These are phyloP conservation scores for Acanthamoeba divionensis DNA, from an alignment of 208 protist genomes.

Conservation along the genomic window DNA sequence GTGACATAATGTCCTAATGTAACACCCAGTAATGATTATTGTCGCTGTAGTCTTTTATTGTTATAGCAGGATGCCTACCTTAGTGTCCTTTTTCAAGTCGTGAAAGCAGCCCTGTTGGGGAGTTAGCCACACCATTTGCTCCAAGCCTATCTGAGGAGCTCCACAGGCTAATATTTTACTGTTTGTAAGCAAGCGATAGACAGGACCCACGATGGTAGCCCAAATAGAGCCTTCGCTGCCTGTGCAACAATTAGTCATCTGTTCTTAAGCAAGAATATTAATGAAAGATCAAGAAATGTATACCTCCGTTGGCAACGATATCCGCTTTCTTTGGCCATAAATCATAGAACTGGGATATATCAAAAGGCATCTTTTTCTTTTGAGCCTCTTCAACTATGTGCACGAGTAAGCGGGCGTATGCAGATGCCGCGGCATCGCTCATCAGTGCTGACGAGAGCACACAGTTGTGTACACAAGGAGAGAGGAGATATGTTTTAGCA, in stretches of 20 bases:
- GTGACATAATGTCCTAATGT: background rate
- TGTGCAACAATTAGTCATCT: background rate
- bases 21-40: background rate
- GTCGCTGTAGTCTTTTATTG: background rate
- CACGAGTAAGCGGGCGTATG: background rate
- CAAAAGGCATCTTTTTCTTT: background rate
- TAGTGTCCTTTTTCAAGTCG: background rate
- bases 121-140: background rate
- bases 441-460: background rate
- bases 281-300: background rate
- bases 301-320: background rate
- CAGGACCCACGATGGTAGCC: background rate
- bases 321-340: constrained; percentile 6
- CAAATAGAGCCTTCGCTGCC: background rate
- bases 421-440: background rate
- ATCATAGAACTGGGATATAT: background rate
- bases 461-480: background rate
- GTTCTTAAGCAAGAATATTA: background rate
- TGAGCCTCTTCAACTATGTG: background rate
- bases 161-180: constrained; percentile 21
- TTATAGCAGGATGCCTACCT: background rate
- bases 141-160: background rate
- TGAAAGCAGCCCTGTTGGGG: background rate
- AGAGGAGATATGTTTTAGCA: background rate
- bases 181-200: background rate